Conservation (phyloP, 257 asterid species). For the Solanum clarkiae region DNA sequence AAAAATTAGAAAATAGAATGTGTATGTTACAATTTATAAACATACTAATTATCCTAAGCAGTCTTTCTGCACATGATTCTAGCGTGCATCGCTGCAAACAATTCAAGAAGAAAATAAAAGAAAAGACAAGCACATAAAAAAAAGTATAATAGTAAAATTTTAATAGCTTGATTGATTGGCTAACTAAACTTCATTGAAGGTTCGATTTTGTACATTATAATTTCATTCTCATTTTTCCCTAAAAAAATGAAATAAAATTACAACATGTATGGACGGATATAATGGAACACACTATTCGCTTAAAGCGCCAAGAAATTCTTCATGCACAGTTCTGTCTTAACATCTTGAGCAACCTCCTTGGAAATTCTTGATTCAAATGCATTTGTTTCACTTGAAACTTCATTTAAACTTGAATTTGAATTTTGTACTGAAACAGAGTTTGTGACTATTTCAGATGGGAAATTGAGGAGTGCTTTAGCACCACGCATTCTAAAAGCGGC, state of each 20-base stretch:
- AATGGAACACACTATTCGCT: background rate
- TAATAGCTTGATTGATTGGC: background rate
- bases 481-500: slow-evolving; percentile 64
- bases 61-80: background rate
- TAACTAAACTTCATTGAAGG: too few species aligned
- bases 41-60: background rate
- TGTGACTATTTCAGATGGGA: slow-evolving; percentile 25
- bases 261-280: too few species aligned
- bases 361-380: background rate
- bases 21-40: background rate
- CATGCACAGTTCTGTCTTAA: background rate
- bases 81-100: background rate
- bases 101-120: background rate
- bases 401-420: background rate
- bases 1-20: background rate
- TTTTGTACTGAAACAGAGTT: background rate
- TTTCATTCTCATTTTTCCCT: too few species aligned
- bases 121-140: background rate
- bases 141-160: rapidly evolving
- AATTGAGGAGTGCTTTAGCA: slow-evolving; percentile 50
- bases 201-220: too few species aligned
- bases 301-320: background rate
- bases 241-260: too few species aligned
- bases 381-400: background rate
- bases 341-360: background rate